These are phyloP conservation scores for Calonectria henricotiae DNA, from an alignment of 2,329 filamentous ascomycete genomes.

Conservation along the genomic window DNA sequence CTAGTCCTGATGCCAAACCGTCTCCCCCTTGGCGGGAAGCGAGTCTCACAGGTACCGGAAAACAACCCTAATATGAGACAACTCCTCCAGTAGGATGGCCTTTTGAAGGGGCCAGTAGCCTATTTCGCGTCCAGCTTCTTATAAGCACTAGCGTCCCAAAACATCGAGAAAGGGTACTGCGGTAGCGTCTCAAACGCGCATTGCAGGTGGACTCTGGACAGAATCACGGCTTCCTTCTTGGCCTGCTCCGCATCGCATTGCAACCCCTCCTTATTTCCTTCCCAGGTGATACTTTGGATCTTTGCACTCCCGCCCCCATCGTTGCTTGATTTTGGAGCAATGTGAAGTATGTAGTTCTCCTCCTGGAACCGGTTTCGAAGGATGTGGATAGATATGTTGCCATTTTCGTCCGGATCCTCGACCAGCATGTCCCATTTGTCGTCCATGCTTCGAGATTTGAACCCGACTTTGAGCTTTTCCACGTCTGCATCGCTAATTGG, in stretches of 20 bases:
- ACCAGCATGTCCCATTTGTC: constrained; percentile 25
- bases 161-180: constrained; percentile 13
- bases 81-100: no score
- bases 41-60: no score
- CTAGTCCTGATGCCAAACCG: no score
- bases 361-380: constrained; percentile 22
- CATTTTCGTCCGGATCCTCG: constrained; percentile 30
- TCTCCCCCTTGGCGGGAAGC: no score
- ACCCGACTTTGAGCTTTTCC: constrained; percentile 26
- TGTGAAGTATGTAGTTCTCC: constrained; percentile 28
- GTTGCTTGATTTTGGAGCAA: constrained; percentile 16
- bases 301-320: constrained; percentile 18
- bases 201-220: constrained; percentile 10
- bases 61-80: no score
- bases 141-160: constrained; percentile 26
- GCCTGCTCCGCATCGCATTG: constrained; percentile 31
- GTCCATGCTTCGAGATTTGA: constrained; percentile 26
- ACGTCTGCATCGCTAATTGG: constrained; percentile 28
- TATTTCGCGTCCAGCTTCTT: constrained; percentile 16
- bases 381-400: constrained; percentile 28
- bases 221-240: constrained; percentile 31
- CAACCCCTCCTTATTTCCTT: constrained; percentile 29
- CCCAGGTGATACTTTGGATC: constrained; percentile 25
- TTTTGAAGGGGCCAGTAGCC: neutral
- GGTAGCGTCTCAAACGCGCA: constrained; percentile 32